phyloP scores from a whole-genome alignment of 1,284 basidiomycete species.

The Macrocybe sp. region DNA sequence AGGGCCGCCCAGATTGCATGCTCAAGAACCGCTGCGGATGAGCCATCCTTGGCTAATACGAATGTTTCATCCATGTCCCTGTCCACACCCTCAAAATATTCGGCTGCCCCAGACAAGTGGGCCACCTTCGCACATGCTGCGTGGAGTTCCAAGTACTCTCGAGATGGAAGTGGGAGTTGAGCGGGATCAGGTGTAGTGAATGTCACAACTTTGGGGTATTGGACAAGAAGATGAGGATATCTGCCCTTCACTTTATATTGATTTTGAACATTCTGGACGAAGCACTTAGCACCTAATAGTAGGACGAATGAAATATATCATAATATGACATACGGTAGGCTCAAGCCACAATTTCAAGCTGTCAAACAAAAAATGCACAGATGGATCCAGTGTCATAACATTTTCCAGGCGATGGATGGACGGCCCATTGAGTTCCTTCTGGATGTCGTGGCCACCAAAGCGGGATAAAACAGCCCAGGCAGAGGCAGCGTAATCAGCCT shows the following conservation, averaged over 20 bases:
- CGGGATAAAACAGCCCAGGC: conserved; percentile 6
- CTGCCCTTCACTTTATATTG: not conserved
- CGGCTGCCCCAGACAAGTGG: conserved; percentile 18
- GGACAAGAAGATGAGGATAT: not conserved
- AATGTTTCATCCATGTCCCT: conserved; percentile 10
- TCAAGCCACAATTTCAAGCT: conserved; percentile 13
- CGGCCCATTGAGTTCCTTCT: conserved; percentile 6
- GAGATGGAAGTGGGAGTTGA: conserved; percentile 11
- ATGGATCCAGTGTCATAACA: conserved; percentile 10
- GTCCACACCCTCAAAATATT: conserved; percentile 12
- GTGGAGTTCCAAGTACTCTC: conserved; percentile 14
- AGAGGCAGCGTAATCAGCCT: conserved; percentile 7
- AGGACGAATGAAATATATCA: not conserved
- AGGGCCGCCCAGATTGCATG: not conserved
- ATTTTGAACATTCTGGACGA: not conserved
- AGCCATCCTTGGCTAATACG: conserved; percentile 10
- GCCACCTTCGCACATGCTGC: conserved; percentile 20
- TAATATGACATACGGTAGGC: conserved; percentile 6
- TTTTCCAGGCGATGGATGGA: conserved; percentile 10
- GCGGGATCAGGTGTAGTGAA: conserved; percentile 2
- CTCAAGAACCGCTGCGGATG: conserved; percentile 7
- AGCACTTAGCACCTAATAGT: not conserved
- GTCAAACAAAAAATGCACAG: conserved; percentile 11
- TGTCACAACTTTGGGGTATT: not conserved
- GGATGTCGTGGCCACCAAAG: conserved; percentile 2